Conservation (phyloP, 305 asterid species). For the Ruellia speciosa region DNA sequence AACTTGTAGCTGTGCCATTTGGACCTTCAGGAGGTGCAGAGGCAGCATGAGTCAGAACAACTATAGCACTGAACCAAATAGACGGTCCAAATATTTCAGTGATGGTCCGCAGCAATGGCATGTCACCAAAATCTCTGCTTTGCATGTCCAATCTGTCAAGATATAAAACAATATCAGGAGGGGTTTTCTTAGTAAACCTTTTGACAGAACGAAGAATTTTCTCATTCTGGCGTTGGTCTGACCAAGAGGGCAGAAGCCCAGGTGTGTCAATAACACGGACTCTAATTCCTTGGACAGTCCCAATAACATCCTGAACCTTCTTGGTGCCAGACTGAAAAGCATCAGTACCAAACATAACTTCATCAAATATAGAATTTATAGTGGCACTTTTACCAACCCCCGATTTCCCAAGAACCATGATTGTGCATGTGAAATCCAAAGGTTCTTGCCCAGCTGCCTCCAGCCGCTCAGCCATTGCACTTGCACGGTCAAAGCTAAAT, state of each 20-base stretch:
- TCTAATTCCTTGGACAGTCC: slow-evolving; percentile 91
- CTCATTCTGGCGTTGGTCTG: slow-evolving; percentile 91
- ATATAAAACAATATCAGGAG: slow-evolving; percentile 91
- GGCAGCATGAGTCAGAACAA: slow-evolving; percentile 93
- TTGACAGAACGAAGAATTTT: slow-evolving; percentile 71
- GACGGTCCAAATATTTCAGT: slow-evolving; percentile 87
- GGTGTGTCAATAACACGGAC: slow-evolving; percentile 94
- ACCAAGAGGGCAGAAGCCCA: slow-evolving; percentile 89
- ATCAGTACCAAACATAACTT: slow-evolving; percentile 73
- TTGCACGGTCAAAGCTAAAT: slow-evolving; percentile 92
- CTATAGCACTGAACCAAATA: slow-evolving; percentile 97
- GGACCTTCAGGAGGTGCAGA: slow-evolving; percentile 98
- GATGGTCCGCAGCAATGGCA: slow-evolving; percentile 78
- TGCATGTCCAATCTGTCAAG: slow-evolving; percentile 97
- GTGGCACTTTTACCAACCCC: slow-evolving; percentile 99
- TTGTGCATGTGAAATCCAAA: slow-evolving; percentile 90
- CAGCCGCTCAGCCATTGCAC: slow-evolving; percentile 96
- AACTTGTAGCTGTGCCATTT: slow-evolving; percentile 76
- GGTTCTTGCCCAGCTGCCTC: slow-evolving; percentile 91
- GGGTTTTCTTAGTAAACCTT: slow-evolving; percentile 65
- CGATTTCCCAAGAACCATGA: slow-evolving; percentile 94
- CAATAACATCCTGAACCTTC: slow-evolving; percentile 94
- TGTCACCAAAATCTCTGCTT: slow-evolving; percentile 80
- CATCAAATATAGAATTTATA: slow-evolving; percentile 88
- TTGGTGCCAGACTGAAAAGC: slow-evolving; percentile 81